These are phyloP conservation scores for Annulohypoxylon moriforme DNA, from an alignment of 495 filamentous ascomycete species.

Conservation along the genomic window DNA sequence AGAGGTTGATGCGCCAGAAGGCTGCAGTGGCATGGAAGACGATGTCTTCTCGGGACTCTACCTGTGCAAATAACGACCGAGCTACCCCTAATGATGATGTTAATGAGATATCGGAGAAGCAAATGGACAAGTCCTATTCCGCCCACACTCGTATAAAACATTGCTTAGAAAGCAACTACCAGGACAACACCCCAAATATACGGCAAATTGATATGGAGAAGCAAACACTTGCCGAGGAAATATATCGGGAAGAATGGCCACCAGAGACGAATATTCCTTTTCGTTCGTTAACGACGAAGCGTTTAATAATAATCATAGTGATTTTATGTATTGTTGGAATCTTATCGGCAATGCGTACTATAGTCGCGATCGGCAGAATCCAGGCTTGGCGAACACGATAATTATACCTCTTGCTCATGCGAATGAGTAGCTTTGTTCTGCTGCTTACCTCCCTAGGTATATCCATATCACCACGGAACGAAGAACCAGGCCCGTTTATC, in stretches of 20 bases:
- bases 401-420: conserved; percentile 22
- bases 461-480: conserved; percentile 11
- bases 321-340: conserved; percentile 30
- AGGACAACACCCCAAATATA: neutral
- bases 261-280: conserved; percentile 2
- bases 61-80: neutral
- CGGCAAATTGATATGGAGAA: conserved; percentile 35
- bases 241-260: conserved; percentile 8
- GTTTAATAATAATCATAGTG: conserved; percentile 20
- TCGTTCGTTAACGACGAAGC: conserved; percentile 14
- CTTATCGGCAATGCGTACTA: conserved; percentile 29
- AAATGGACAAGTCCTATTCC: neutral
- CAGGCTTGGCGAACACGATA: conserved; percentile 34
- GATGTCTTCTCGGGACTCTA: conserved; percentile 18
- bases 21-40: conserved; percentile 46
- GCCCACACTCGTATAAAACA: neutral
- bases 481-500: conserved; percentile 11
- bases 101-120: neutral
- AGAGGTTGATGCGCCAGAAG: conserved; percentile 50
- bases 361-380: conserved; percentile 27
- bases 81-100: conserved; percentile 2
- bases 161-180: neutral
- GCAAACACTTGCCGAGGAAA: conserved; percentile 18
- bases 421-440: conserved; percentile 13
- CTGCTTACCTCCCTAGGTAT: conserved; percentile 17